These are phyloP conservation scores for Spongispora temasekensis DNA, from an alignment of 1,284 basidiomycete genomes.

Conservation along the genomic window DNA sequence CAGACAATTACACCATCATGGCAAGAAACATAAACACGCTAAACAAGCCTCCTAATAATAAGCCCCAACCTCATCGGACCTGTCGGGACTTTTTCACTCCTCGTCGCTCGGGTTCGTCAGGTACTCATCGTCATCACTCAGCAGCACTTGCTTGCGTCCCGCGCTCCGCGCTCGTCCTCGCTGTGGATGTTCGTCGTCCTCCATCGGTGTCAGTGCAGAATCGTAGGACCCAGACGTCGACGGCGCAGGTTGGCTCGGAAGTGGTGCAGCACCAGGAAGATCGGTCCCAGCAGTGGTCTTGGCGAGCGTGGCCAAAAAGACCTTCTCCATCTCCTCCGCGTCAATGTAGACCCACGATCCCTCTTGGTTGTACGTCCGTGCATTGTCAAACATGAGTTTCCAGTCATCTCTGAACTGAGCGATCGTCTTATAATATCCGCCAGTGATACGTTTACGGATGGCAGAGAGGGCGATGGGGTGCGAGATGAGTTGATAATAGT, in stretches of 20 bases:
- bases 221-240: constrained; percentile 58
- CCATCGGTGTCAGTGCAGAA: constrained; percentile 72
- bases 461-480: constrained; percentile 87
- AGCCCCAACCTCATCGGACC: too few species aligned
- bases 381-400: constrained; percentile 91
- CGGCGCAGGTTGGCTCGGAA: constrained; percentile 36
- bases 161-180: constrained; percentile 51
- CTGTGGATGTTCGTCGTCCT: constrained; percentile 68
- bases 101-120: constrained; percentile 60
- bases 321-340: constrained; percentile 89
- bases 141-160: constrained; percentile 59
- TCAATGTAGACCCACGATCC: constrained; percentile 93
- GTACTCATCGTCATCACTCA: constrained; percentile 80
- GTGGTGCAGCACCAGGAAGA: constrained; percentile 66
- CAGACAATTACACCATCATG: too few species aligned
- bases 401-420: constrained; percentile 80
- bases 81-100: too few species aligned
- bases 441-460: constrained; percentile 81
- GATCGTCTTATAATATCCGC: constrained; percentile 76
- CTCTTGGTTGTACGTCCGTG: constrained; percentile 87
- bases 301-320: constrained; percentile 69
- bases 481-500: constrained; percentile 82
- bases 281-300: constrained; percentile 62
- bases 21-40: too few species aligned
- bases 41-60: too few species aligned